A percentile compares a stretch with the other conserved stretches of the same genome.
These are phyloP conservation scores for Lachancea meyersii DNA, from an alignment of 805 yeast species.

Conservation along the genomic window DNA sequence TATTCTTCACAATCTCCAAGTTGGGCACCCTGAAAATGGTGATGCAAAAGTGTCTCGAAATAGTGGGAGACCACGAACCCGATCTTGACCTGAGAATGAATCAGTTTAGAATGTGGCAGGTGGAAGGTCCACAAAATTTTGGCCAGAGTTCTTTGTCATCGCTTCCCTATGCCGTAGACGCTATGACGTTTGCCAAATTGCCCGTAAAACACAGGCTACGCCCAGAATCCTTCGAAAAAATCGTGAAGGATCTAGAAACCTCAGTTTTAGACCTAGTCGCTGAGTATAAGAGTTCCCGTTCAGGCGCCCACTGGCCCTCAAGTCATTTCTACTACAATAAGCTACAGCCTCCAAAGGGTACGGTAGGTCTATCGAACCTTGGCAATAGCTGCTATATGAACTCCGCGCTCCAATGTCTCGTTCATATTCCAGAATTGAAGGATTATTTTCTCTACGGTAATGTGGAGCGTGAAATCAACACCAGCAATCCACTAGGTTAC, in stretches of 20 bases:
- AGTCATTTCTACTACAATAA: slow-evolving; percentile 29
- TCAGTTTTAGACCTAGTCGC: slow-evolving; percentile 30
- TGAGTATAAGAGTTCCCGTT: slow-evolving; percentile 27
- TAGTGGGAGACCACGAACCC: slow-evolving; percentile 21
- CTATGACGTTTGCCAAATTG: slow-evolving; percentile 27
- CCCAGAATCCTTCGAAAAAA: slow-evolving; percentile 13
- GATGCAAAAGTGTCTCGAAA: slow-evolving; percentile 15
- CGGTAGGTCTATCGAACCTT: slow-evolving; percentile 58
- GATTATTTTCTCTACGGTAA: slow-evolving; percentile 63
- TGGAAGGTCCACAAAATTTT: slow-evolving; percentile 12
- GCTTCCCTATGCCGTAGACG: slow-evolving; percentile 20
- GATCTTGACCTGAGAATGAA: slow-evolving; percentile 13
- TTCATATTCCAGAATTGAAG: slow-evolving; percentile 78
- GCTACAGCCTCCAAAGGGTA: slow-evolving; percentile 41
- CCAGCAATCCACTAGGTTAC: slow-evolving; percentile 77
- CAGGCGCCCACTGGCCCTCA: slow-evolving; percentile 36
- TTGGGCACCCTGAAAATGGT: slow-evolving; percentile 29
- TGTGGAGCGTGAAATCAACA: slow-evolving; percentile 61
- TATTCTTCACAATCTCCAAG: slow-evolving; percentile 33
- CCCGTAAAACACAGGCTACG: slow-evolving; percentile 21
- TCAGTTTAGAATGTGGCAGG: slow-evolving; percentile 24
- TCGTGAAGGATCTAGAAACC: slow-evolving; percentile 21
- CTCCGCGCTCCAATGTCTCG: slow-evolving; percentile 83
- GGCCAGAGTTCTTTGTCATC: slow-evolving; percentile 6
- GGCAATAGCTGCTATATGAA: slow-evolving; percentile 96